These are phyloP conservation scores for Prunus yedoensis DNA, from an alignment of 331 rosid species.

Conservation along the genomic window DNA sequence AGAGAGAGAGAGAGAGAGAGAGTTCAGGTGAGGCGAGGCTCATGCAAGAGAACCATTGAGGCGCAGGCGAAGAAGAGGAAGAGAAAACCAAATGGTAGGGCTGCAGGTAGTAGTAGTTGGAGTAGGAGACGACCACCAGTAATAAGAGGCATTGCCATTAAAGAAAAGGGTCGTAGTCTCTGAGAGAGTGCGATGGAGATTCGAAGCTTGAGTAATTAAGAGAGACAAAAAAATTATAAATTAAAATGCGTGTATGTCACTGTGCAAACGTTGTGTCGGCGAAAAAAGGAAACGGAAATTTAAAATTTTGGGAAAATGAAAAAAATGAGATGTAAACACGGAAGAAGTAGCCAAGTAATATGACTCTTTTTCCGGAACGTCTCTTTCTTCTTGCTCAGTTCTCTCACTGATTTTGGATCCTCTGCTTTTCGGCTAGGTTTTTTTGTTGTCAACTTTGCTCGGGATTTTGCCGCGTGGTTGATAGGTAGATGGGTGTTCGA, in stretches of 20 bases:
- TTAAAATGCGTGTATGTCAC: not conserved
- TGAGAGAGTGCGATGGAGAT: slow-evolving; percentile 42
- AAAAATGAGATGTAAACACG: not conserved
- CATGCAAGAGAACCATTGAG: slow-evolving; percentile 60
- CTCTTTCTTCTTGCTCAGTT: slow-evolving; percentile 4
- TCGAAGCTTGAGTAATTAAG: slow-evolving; percentile 83
- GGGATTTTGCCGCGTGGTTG: slow-evolving; percentile 6
- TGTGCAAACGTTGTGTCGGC: slow-evolving; percentile 64
- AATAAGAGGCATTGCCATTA: slow-evolving; percentile 57
- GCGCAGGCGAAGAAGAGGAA: slow-evolving; percentile 9
- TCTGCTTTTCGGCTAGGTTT: slow-evolving; percentile 14
- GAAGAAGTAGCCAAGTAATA: slow-evolving; percentile 21
- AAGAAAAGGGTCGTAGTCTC: slow-evolving; percentile 50
- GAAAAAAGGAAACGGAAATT: slow-evolving; percentile 20
- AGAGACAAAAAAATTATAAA: slow-evolving; percentile 41
- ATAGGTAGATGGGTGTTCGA: not conserved
- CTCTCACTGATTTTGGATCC: slow-evolving; percentile 31
- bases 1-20: not conserved
- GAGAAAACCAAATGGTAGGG: not conserved
- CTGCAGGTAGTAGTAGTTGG: slow-evolving; percentile 16
- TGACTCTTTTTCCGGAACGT: slow-evolving; percentile 16
- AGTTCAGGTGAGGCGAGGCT: slow-evolving; percentile 34
- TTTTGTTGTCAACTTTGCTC: slow-evolving; percentile 3
- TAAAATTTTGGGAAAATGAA: not conserved
- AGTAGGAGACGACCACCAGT: slow-evolving; percentile 56